Conservation (phyloP, 1,139 yeast genomes). For the Geotrichum reessii region DNA sequence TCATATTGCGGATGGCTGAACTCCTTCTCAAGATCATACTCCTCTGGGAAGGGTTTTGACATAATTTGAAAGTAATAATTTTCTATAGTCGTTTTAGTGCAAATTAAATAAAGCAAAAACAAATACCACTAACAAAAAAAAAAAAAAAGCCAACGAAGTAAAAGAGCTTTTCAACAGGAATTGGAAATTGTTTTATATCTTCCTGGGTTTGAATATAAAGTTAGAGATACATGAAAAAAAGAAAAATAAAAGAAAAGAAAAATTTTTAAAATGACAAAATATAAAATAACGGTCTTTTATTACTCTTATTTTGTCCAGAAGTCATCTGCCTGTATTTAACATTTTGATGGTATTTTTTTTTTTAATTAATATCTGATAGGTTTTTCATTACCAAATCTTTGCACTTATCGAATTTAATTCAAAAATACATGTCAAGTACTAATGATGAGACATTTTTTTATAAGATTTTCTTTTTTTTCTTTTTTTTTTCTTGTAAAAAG, state of each 20-base stretch:
- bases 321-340: background rate
- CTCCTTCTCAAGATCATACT: conserved; percentile 4
- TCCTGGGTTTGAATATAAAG: background rate
- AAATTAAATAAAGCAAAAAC: background rate
- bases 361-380: background rate
- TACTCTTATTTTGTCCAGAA: background rate
- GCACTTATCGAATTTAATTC: background rate
- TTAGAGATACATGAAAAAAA: background rate
- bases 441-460: background rate
- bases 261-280: background rate
- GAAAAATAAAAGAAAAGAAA: background rate
- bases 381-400: background rate
- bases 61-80: background rate
- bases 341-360: background rate
- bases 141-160: background rate
- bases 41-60: background rate
- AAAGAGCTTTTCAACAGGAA: background rate
- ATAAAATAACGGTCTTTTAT: background rate
- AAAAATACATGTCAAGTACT: background rate
- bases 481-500: too few species aligned
- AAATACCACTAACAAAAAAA: background rate
- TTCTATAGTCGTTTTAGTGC: background rate
- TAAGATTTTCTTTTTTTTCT: background rate
- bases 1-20: background rate
- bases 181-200: background rate